Evolutionary conservation across 495 filamentous ascomycete species (phyloP), one percentile per base, ranked within the genome.

Genomic region (Podospora sp.): DNA sequence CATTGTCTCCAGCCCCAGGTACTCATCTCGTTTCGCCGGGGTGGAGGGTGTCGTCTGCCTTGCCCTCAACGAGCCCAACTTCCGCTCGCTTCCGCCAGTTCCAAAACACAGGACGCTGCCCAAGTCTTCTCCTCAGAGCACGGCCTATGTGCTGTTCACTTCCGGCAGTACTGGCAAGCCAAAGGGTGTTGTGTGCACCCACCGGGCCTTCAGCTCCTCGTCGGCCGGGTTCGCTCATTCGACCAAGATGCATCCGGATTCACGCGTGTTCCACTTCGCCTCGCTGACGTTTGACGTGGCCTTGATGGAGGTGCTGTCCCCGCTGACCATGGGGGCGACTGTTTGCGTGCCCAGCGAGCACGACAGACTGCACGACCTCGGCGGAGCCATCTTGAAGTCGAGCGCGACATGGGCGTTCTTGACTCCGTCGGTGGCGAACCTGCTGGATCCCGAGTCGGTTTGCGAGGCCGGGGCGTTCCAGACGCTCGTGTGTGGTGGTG

Each of bases 291-390:
- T 88, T 58, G 88, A 89, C 57, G 82, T 81, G 14, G 83, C 82
- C 33, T 74, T 89, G 14, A 67, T 84, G n/a, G 86, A 89, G 20
- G 84, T 86, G 3, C 75, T 86, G 25, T 81, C 84, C 20, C 81
- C 83, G 1, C 75, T 90, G 21, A 87, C 84, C 11, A 83, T 84
- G 66, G 89, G 89, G 24, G 88, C 83, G 16, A 86, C 83, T 62
- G 79, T 89, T 2, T 91, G 89, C 72, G 82, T 91, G 40, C 88
- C 88, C 5, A 85, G 82, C 60, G 76, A 74, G 56, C 77, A 88
- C 9, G 83, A 87, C 8, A 81, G 87, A 6, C 65, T 74, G 0
- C 76, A 70, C 21, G 57, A 73, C 57, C 63, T 68, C 6, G 68
- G 65, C 46, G 25, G 24, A 1, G 63, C 71, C 14, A 82, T 82